Percentiles rank a stretch among this genome's conserved stretches.
Evolutionary conservation across 345 rosid genomes (phyloP).

Genomic region (Eucalyptus marginata): DNA sequence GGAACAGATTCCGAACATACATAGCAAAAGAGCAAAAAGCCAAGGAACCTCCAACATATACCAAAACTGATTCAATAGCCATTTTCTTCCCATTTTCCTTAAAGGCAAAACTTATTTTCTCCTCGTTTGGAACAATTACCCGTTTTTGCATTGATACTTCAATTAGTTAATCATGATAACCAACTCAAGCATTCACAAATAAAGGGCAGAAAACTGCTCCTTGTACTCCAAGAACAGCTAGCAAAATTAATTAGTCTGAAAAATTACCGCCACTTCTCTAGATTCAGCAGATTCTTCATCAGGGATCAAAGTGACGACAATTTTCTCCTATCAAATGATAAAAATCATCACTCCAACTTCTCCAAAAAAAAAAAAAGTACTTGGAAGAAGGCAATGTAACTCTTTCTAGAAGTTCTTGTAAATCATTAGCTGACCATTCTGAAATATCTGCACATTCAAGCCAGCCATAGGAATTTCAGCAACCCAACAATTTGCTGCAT

Average conservation of each 20-base stretch:
- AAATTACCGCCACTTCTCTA: conserved; percentile 51
- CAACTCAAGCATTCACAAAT: neutral
- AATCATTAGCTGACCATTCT: conserved; percentile 79
- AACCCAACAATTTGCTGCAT: conserved; percentile 96
- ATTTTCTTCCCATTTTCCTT: conserved; percentile 50
- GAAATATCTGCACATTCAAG: conserved; percentile 96
- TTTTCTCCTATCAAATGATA: conserved; percentile 49
- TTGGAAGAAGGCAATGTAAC: too few relatives aligned
- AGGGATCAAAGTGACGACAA: conserved; percentile 58
- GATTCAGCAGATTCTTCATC: conserved; percentile 71
- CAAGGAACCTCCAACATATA: neutral
- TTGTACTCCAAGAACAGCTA: neutral
- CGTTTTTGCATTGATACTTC: conserved; percentile 38
- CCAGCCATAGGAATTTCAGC: conserved; percentile 97
- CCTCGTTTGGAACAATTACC: conserved; percentile 59
- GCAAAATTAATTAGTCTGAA: neutral
- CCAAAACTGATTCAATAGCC: conserved; percentile 40
- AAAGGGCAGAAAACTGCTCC: neutral
- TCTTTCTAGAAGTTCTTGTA: conserved; percentile 54
- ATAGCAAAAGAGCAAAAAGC: neutral
- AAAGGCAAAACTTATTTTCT: conserved; percentile 78
- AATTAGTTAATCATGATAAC: neutral
- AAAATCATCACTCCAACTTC: neutral
- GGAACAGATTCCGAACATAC: neutral
- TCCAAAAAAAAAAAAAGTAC: too few relatives aligned